Evolutionary conservation across 192 early-diverging fungal genomes (phyloP).

Genomic region (Backusella morwellensis): DNA sequence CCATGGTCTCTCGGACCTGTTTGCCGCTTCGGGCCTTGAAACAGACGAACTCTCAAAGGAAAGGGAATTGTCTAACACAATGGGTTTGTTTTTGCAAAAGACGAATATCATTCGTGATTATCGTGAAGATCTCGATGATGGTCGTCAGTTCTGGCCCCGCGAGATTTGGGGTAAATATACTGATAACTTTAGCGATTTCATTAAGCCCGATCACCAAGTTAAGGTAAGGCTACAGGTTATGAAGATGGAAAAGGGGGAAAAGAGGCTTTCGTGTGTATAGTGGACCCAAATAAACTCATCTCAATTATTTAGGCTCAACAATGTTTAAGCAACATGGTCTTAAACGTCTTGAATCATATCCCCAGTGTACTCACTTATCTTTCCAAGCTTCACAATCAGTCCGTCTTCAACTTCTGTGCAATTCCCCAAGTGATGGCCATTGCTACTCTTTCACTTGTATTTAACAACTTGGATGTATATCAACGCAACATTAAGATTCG

Average conservation of each 20-base stretch:
- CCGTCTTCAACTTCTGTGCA: constrained; percentile 92
- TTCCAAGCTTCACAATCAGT: constrained; percentile 67
- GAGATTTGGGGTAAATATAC: constrained; percentile 90
- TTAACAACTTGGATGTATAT: constrained; percentile 83
- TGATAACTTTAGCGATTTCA: constrained; percentile 66
- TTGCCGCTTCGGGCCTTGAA: constrained; percentile 85
- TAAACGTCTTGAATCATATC: constrained; percentile 81
- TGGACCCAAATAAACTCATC: not conserved
- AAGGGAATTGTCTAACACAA: constrained; percentile 74
- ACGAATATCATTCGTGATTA: constrained; percentile 97
- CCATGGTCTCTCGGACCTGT: constrained; percentile 87
- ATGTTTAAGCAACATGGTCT: constrained; percentile 87
- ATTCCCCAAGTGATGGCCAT: constrained; percentile 99
- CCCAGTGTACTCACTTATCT: constrained; percentile 90
- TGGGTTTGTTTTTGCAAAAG: constrained; percentile 99
- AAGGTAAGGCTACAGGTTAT: constrained; percentile 21
- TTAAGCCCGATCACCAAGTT: constrained; percentile 65
- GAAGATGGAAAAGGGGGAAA: not conserved
- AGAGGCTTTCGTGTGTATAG: not conserved
- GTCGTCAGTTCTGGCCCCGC: constrained; percentile 94
- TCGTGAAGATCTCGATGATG: constrained; percentile 85
- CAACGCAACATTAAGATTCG: constrained; percentile 89
- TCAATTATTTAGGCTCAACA: constrained; percentile 52
- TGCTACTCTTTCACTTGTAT: constrained; percentile 82
- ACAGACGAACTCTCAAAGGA: constrained; percentile 46